These are phyloP conservation scores for Neonectria coccinea DNA, from an alignment of 2,329 filamentous ascomycete genomes.

Conservation along the genomic window DNA sequence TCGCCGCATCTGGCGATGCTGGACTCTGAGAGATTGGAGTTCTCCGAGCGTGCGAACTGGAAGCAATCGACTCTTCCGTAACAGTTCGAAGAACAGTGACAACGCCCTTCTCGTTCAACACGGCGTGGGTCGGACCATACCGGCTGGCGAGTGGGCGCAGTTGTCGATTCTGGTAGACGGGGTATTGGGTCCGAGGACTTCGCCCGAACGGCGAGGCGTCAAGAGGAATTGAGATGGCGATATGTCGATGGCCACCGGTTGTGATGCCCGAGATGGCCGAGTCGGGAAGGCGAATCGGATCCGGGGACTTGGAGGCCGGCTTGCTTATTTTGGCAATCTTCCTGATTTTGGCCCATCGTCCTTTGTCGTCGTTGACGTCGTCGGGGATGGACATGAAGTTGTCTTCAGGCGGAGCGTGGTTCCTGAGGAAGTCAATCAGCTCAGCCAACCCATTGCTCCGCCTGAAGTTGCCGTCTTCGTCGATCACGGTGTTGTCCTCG, in stretches of 20 bases:
- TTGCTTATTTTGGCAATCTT: conserved; percentile 55
- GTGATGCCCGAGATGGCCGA: conserved; percentile 67
- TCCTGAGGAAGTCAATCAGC: conserved; percentile 63
- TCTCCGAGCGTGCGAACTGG: conserved; percentile 8
- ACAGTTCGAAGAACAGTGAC: conserved; percentile 52
- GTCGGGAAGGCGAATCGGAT: conserved; percentile 61
- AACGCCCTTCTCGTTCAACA: conserved; percentile 51
- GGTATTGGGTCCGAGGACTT: conserved; percentile 50
- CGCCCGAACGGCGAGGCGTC: conserved; percentile 60
- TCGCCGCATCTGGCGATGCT: conserved; percentile 20
- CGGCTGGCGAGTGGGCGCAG: conserved; percentile 35
- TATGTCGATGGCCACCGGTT: conserved; percentile 65
- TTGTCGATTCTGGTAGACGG: conserved; percentile 42
- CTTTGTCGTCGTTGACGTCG: conserved; percentile 46
- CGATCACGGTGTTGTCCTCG: conserved; percentile 37
- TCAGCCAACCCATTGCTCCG: conserved; percentile 48
- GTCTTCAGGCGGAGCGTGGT: conserved; percentile 59
- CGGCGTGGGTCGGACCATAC: conserved; percentile 45
- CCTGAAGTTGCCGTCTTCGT: conserved; percentile 31
- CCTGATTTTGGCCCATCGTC: conserved; percentile 58
- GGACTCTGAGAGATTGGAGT: conserved; percentile 27
- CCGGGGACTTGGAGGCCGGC: conserved; percentile 46
- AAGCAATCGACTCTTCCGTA: conserved; percentile 39
- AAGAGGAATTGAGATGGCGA: conserved; percentile 70
- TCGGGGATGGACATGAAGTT: conserved; percentile 63